Evolutionary conservation across 495 filamentous ascomycete genomes (phyloP), one percentile per base, ranked within the genome.

Genomic region (Daldinia decipiens): DNA sequence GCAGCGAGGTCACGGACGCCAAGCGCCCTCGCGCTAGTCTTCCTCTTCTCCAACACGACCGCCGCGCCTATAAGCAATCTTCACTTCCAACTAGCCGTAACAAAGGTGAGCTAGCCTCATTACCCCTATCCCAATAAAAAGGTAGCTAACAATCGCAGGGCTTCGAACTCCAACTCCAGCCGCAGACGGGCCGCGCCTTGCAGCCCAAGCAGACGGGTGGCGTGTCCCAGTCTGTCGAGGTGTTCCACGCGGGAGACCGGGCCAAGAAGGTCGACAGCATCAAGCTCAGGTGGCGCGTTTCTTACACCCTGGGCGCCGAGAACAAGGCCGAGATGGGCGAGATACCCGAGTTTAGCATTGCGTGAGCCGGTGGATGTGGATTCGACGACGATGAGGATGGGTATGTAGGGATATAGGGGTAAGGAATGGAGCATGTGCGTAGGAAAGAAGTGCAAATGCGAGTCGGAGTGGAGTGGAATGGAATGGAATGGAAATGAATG

Each of bases 41-140:
- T 94, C 60, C 79, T 85, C 8, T 97, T 98, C 74, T 93, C 92
- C 15, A 98, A 97, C 73, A 88, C 86, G 58, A 91, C 89, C 3
- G 82, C 85, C 26, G 86, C 90, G 70, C 84, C 86, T 0, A 86
- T 99, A 40, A 84, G 86, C 0, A 93, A 96, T 52, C 81, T 98
- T 40, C 93, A 94, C 52, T 97, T 98, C 76, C 92, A 96, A 78
- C 85, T 95, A 59, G 95, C 95, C 3, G 95, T 97, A 7, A 94
- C 94, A 38, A 98, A 94, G 87, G 95, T 97, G 82, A 24, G 50
- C 13, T 34, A 40, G 12, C 59, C 3, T 6, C 43, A 47, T 21
- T 47, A 3, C 43, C 32, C 9, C 21, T 27, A 13, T 21, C 3
- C 4, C 12, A 21, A 12, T n/a, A 31, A 9, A 31, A n/a, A n/a